Base-by-base conservation (phyloP, 768 basidiomycete genomes). In the Russula sp. region DNA sequence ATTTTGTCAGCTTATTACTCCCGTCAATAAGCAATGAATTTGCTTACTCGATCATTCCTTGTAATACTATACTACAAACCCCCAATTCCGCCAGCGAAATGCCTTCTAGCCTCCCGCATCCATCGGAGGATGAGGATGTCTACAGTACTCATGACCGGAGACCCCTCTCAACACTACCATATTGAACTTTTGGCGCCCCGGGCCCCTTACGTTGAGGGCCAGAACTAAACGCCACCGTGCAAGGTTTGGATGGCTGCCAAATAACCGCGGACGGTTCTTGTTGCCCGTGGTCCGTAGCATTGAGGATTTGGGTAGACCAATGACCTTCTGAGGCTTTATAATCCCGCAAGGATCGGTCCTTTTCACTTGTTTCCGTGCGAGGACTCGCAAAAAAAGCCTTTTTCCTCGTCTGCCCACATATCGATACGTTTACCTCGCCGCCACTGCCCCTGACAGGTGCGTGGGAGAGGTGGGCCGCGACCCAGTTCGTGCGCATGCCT, bases 1-100 rank as follows among this genome's bases (percentile, higher is more conserved):
- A 4, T 52, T 40, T 59, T 18, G 50, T 59, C 59, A 59, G 42
- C 59, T 27, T 40, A 45, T 45, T 45, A 45, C 7, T 37, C 57
- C 27, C 22, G 35, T 49, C 57, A 58, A 57, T 56, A 57, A 57
- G 42, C 50, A 52, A 42, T 13, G 2, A 16, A 27, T 16, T 10
- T 34, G 59, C 59, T 59, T 44, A 59, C 59, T 42, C 40, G 13
- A 49, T 27, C 49, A 37, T 27, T 14, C 37, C 31, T 6, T 50
- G 18, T 50, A 20, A 18, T 48, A 32, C 22, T 22, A 27, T 3
- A 27, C 22, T 27, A 27, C 22, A 27, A 27, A 14, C 42, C 35
- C 18, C 32, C 31, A 13, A 22, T 27, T 27, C 56, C 32, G 7
- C 20, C 27, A n/a, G 9, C 47, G 48, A 18, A 11, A 50, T n/a